phyloP scores from a whole-genome alignment of 345 rosid genomes.

The Raphanus sativus region DNA sequence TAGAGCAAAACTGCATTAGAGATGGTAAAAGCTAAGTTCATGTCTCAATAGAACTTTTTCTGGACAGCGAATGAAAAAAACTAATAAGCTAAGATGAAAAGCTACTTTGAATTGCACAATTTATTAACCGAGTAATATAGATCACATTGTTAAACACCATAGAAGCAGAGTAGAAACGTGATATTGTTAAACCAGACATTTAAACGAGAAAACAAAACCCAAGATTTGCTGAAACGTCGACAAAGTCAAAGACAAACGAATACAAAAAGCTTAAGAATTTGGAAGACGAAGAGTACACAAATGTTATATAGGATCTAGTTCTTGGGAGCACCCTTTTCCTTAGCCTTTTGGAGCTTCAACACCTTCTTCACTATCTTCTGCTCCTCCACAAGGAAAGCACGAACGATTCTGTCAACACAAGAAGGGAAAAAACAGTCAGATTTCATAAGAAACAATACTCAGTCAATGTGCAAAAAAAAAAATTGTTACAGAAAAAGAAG shows the following conservation, averaged over 20 bases:
- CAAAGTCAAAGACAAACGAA: background rate
- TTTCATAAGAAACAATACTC: too few relatives aligned
- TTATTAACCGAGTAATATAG: background rate
- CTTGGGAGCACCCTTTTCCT: conserved; percentile 61
- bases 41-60: background rate
- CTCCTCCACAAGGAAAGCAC: conserved; percentile 80
- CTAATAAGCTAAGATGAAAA: background rate
- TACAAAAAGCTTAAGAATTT: background rate
- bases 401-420: conserved; percentile 50
- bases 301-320: conserved; percentile 26
- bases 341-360: conserved; percentile 71
- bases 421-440: background rate
- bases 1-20: background rate
- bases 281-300: background rate
- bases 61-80: background rate
- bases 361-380: conserved; percentile 85
- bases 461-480: too few relatives aligned
- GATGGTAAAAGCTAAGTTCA: background rate
- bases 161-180: background rate
- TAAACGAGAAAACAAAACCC: background rate
- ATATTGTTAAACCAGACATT: background rate
- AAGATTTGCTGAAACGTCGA: background rate
- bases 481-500: background rate
- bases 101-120: background rate
- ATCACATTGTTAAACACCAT: background rate